Base-by-base conservation (phyloP, 140 eudicot species). In the Anethum foeniculum region DNA sequence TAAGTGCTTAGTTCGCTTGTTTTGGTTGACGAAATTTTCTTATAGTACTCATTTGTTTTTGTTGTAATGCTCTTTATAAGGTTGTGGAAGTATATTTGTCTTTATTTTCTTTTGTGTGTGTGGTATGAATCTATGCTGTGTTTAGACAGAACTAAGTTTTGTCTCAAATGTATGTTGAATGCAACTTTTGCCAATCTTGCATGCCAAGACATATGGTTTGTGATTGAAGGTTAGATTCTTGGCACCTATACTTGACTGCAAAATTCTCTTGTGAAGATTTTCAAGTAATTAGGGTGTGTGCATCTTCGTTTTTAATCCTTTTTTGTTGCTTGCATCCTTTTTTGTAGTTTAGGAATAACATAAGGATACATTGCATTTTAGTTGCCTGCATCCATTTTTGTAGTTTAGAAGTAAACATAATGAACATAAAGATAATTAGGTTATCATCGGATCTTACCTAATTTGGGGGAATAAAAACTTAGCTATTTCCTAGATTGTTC, bases 1-100 rank as follows among this genome's bases (percentile, higher is more conserved):
- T 92, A 81, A 91, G 93, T 88, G 71, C 54, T 68, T 21, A 25
- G 21, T 74, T 77, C 51, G 27, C 54, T 56, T 18, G 51, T 47
- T 19, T 82, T 32, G 21, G 41, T 76, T 39, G 36, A 30, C 21
- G 12, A 68, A 34, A 2, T 62, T 75, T 46, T 47, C 6, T 75
- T 13, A 0, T 4, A 13, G 7, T 47, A 68, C 43, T 68, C 44
- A 46, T 7, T 47, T 25, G 54, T 5, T 39, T 13, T 39, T 13
- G 41, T 25, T n/a, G 34, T 46, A 8, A 48, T n/a, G 19, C 21
- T 65, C 7, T 65, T 19, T 3, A 30, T 23, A 43, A 7, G 13
- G 14, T 21, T 71, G 27, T 36, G 46, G 77, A 38, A 21, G 34
- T 41, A 21, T 72, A 34, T 34, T 19, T 72, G 3, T 62, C 69